These are phyloP conservation scores for Fusarium armeniacum DNA, from an alignment of 2,329 filamentous ascomycete genomes.

Conservation along the genomic window DNA sequence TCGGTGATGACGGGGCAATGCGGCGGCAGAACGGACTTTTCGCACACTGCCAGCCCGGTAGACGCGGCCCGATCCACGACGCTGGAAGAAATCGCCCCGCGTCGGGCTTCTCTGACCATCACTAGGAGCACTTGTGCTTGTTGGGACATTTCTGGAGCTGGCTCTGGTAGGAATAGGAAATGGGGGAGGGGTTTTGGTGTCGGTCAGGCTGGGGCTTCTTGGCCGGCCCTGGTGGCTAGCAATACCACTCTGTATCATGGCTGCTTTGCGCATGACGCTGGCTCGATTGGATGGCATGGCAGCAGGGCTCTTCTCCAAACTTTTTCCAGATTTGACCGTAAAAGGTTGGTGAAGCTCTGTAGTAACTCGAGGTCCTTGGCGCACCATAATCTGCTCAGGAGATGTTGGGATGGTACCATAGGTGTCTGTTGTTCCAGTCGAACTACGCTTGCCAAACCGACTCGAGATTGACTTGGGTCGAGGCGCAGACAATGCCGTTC, in stretches of 20 bases:
- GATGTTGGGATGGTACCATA: conserved; percentile 57
- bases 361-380: conserved; percentile 51
- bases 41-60: conserved; percentile 76
- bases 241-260: conserved; percentile 84
- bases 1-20: conserved; percentile 71
- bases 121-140: conserved; percentile 73
- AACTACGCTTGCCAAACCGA: conserved; percentile 60
- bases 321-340: conserved; percentile 55
- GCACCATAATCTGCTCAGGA: conserved; percentile 58
- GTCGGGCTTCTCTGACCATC: conserved; percentile 86
- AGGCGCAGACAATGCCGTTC: conserved; percentile 75
- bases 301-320: conserved; percentile 57
- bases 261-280: conserved; percentile 79
- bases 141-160: conserved; percentile 82
- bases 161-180: conserved; percentile 92
- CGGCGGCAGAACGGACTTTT: conserved; percentile 87
- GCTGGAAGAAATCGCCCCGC: conserved; percentile 68
- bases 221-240: conserved; percentile 75
- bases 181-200: conserved; percentile 78
- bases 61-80: conserved; percentile 63
- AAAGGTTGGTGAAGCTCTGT: conserved; percentile 64
- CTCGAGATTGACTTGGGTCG: conserved; percentile 61
- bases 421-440: conserved; percentile 49
- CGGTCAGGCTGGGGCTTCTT: conserved; percentile 75
- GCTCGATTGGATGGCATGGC: conserved; percentile 60